Conservation (phyloP, 805 yeast genomes). For the Pichia membranifaciens region DNA sequence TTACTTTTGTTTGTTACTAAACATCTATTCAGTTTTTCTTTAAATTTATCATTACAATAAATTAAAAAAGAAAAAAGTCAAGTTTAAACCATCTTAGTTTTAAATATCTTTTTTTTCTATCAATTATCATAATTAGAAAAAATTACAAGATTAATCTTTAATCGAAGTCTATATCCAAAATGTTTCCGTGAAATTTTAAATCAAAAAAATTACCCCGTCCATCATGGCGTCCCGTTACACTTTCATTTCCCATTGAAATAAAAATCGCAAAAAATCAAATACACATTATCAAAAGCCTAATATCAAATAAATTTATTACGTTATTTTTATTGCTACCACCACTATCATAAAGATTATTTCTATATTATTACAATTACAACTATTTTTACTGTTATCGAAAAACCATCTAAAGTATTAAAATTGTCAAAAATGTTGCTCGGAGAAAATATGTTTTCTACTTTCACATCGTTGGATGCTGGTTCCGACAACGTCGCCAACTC, state of each 20-base stretch:
- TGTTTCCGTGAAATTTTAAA: slow-evolving; percentile 7
- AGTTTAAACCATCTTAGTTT: not conserved
- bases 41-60: not conserved
- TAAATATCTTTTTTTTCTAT: not conserved
- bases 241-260: not conserved
- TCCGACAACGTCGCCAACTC: not conserved
- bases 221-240: slow-evolving; percentile 20
- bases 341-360: not conserved
- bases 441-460: slow-evolving; percentile 29
- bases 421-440: slow-evolving; percentile 27
- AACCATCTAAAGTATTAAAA: slow-evolving; percentile 1
- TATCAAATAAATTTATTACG: not conserved
- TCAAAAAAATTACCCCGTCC: slow-evolving; percentile 17
- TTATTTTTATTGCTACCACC: slow-evolving; percentile 6
- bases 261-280: not conserved
- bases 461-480: slow-evolving; percentile 7
- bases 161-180: slow-evolving; percentile 4
- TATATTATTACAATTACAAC: not conserved
- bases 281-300: not conserved
- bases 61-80: slow-evolving; percentile 16
- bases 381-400: not conserved
- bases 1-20: slow-evolving; percentile 6
- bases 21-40: not conserved
- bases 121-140: not conserved
- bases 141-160: not conserved